These are phyloP conservation scores for Penicillium ochrochloron DNA, from an alignment of 495 filamentous ascomycete species.

Conservation along the genomic window DNA sequence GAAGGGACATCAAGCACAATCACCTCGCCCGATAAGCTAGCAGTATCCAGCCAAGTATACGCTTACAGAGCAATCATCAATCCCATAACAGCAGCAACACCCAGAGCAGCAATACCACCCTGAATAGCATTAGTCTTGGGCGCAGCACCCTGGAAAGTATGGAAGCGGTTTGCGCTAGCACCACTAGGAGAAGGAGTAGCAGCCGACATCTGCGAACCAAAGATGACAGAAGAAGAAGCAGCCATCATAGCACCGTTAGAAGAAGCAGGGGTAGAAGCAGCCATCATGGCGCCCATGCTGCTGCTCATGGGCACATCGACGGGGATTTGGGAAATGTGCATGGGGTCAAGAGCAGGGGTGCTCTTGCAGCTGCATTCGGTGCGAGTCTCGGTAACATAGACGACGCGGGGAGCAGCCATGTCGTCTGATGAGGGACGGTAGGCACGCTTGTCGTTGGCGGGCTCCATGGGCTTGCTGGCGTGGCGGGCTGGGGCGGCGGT, in stretches of 20 bases:
- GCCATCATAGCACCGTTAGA: slow-evolving; percentile 23
- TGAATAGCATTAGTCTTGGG: slow-evolving; percentile 17
- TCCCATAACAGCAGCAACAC: slow-evolving; percentile 34
- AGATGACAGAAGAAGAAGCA: slow-evolving; percentile 25
- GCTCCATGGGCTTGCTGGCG: slow-evolving; percentile 32
- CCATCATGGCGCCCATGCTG: slow-evolving; percentile 23
- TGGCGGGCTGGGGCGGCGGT: slow-evolving; percentile 26
- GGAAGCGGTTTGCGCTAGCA: slow-evolving; percentile 26
- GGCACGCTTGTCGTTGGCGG: slow-evolving; percentile 27
- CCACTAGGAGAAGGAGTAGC: slow-evolving; percentile 29
- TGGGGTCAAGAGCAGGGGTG: slow-evolving; percentile 9
- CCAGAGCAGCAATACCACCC: slow-evolving; percentile 25
- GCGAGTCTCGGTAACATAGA: slow-evolving; percentile 33
- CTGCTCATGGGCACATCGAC: slow-evolving; percentile 26
- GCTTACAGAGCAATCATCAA: slow-evolving; percentile 34
- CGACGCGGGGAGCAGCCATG: slow-evolving; percentile 15
- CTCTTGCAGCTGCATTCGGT: slow-evolving; percentile 32
- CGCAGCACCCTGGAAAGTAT: slow-evolving; percentile 30
- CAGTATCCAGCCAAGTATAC: neutral
- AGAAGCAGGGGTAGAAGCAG: slow-evolving; percentile 15
- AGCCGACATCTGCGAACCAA: slow-evolving; percentile 18
- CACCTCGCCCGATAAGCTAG: neutral
- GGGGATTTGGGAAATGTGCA: slow-evolving; percentile 34
- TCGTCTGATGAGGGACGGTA: slow-evolving; percentile 13
- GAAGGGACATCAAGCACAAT: neutral